Percentiles rank a stretch among this genome's conserved stretches.
phyloP scores from a whole-genome alignment of 1,139 yeast genomes.

The Scheffersomyces lignicola region DNA sequence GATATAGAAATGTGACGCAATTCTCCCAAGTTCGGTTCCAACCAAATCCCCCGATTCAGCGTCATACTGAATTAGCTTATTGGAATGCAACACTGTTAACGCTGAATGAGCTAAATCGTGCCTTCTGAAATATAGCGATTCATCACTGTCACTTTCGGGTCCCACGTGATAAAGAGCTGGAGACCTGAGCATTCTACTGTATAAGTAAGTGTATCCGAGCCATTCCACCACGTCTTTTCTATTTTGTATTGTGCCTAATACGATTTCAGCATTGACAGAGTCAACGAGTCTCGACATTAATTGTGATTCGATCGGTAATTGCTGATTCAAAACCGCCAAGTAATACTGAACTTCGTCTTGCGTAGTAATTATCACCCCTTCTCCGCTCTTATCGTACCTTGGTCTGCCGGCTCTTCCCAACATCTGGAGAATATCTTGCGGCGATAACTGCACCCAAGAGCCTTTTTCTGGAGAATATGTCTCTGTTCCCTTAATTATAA shows the following conservation, averaged over 20 bases:
- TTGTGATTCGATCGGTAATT: constrained; percentile 90
- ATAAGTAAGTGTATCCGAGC: constrained; percentile 79
- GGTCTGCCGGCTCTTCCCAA: constrained; percentile 98
- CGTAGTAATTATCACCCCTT: constrained; percentile 88
- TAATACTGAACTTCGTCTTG: constrained; percentile 87
- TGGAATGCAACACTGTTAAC: constrained; percentile 52
- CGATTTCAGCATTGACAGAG: constrained; percentile 83
- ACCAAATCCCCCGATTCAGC: constrained; percentile 38
- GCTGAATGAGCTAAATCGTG: constrained; percentile 79
- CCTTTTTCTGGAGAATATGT: constrained; percentile 91
- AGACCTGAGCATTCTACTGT: constrained; percentile 72
- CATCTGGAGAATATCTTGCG: constrained; percentile 95
- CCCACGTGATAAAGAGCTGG: constrained; percentile 80
- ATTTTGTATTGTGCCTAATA: constrained; percentile 61
- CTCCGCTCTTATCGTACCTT: constrained; percentile 87
- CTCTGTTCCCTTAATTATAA: constrained; percentile 91
- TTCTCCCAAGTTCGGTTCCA: constrained; percentile 78
- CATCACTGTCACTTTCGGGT: constrained; percentile 53
- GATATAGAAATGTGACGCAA: constrained; percentile 87
- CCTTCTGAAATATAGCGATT: constrained; percentile 45
- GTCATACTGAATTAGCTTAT: constrained; percentile 63
- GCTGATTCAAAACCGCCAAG: constrained; percentile 84
- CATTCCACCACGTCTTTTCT: constrained; percentile 73
- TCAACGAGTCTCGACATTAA: constrained; percentile 71
- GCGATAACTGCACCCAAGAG: constrained; percentile 82